phyloP scores from a whole-genome alignment of 2,329 filamentous ascomycete species.

The Alternaria sp. region DNA sequence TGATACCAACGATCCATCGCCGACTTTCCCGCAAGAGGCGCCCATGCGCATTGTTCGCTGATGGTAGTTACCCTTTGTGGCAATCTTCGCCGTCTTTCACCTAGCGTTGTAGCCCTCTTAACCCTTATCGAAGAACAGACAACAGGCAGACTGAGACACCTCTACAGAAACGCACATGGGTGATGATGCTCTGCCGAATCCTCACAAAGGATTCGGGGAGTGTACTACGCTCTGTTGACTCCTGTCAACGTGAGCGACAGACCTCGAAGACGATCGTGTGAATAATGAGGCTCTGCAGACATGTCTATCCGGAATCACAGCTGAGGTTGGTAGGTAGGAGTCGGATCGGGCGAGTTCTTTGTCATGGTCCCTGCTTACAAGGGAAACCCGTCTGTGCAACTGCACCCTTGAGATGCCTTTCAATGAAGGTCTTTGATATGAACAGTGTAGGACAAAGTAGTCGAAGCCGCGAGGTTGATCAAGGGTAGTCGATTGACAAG shows the following conservation, averaged over 20 bases:
- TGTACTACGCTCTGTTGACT: not conserved
- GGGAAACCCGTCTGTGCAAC: not conserved
- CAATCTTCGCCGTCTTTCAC: not conserved
- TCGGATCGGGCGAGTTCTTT: not conserved
- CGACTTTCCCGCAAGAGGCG: not conserved
- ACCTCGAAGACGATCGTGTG: not conserved
- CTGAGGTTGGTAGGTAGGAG: not conserved
- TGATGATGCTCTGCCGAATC: not conserved
- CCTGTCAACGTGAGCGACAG: too few species aligned
- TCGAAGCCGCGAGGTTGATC: not conserved
- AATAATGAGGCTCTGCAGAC: not conserved
- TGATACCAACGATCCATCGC: not conserved
- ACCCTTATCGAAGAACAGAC: not conserved
- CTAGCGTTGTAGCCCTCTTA: not conserved
- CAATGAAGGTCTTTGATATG: too few species aligned
- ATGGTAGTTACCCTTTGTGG: not conserved
- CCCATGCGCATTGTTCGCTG: not conserved
- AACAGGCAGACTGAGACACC: not conserved
- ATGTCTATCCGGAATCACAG: not conserved
- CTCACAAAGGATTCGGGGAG: not conserved
- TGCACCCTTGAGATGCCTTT: not conserved
- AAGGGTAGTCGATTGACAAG: constrained; percentile 6
- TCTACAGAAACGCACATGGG: not conserved
- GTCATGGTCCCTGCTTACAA: not conserved
- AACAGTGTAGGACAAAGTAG: not conserved